Conservation (phyloP, 2,329 filamentous ascomycete genomes). For the Colletotrichum trifolii region DNA sequence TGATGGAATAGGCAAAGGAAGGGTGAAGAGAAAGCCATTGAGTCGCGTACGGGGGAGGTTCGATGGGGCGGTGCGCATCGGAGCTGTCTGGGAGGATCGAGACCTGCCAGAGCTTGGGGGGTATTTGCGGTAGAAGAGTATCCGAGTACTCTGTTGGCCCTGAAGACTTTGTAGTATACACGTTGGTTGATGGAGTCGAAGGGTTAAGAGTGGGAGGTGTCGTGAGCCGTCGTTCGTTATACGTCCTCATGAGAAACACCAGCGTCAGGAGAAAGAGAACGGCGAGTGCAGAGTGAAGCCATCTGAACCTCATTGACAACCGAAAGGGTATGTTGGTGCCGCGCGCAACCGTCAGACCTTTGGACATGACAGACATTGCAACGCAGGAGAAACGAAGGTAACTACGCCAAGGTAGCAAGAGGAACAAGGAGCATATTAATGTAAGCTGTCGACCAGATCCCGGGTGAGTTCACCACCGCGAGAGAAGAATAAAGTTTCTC, state of each 20-base stretch:
- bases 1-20: background rate
- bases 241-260: background rate
- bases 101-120: background rate
- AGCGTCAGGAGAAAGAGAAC: background rate
- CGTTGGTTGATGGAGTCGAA: background rate
- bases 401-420: too few relatives aligned
- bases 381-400: too few relatives aligned
- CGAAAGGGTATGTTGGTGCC: background rate
- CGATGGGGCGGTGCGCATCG: background rate
- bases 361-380: too few relatives aligned
- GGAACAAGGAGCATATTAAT: too few relatives aligned
- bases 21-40: background rate
- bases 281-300: background rate
- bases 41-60: background rate
- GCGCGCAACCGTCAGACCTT: too few relatives aligned
- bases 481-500: too few relatives aligned
- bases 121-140: background rate
- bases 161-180: background rate
- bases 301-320: background rate
- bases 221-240: background rate
- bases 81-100: background rate
- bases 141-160: background rate
- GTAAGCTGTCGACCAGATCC: too few relatives aligned
- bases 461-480: too few relatives aligned
- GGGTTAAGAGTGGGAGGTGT: background rate